Base-by-base conservation (phyloP, 495 filamentous ascomycete genomes). In the Xylaria scruposa region DNA sequence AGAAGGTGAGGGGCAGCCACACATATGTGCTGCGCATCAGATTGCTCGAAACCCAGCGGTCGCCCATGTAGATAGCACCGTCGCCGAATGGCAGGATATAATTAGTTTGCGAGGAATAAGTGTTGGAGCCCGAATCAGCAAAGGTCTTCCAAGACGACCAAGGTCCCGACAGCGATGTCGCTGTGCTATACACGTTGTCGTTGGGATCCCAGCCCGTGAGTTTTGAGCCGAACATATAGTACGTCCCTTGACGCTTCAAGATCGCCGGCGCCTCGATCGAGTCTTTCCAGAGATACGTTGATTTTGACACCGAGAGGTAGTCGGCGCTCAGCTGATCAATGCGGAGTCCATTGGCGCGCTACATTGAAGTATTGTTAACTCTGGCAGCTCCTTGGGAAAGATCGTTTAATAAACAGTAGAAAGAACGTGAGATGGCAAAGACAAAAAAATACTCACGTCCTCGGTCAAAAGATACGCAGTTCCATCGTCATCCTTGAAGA, bases 121-220 rank as follows among this genome's bases (percentile, higher is more conserved):
- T 91, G 62, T 85, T 76, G 60, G 71, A 71, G 3, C 88, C 88
- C 8, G 75, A 67, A 46, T 86, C 83, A 21, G 89, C 88, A 66
- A 91, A 91, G 3, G 83, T 85, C 51, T 78, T 78, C 90, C 90
- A 92, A 8, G 78, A 78, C 3, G 86, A 86, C 90, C 90, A 92
- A 3, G 86, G 86, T 0, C 84, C 81, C 0, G 83, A 72, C 0
- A 85, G 74, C 0, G 75, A 80, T 0, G 81, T 83, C 0, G 81
- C 77, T 1, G 81, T 83, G 60, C 75, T 79, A 75, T 84, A 83
- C 3, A 81, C 78, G 76, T 92, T 92, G 74, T 91, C 90, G 72
- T 92, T 92, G 44, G 89, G 76, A 60, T 84, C 87, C 88, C 78
- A 82, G 0, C 83, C 79, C 0, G 81, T 85, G 61, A 87, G 74